A percentile compares a stretch with the other conserved stretches of the same genome.
Conservation (phyloP, 192 early-diverging fungal species). For the Funneliformis mosseae region DNA sequence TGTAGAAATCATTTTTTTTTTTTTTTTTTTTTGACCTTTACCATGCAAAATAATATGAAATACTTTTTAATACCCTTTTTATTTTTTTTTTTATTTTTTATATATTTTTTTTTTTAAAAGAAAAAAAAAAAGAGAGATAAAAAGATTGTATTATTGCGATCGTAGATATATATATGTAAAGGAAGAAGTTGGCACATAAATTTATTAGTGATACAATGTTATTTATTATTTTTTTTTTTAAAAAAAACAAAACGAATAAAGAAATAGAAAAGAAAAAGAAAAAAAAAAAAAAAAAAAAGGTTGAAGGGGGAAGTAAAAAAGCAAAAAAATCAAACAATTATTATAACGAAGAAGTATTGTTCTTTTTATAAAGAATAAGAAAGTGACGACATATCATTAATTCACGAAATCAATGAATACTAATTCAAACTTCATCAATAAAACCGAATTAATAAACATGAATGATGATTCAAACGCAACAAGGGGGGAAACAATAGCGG, state of each 20-base stretch:
- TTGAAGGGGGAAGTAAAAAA: too few species aligned
- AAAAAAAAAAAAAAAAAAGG: not conserved
- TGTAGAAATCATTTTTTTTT: not conserved
- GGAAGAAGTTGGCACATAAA: too few species aligned
- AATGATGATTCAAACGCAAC: not conserved
- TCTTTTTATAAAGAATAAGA: not conserved
- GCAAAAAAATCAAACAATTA: not conserved
- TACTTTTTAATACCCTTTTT: too few species aligned
- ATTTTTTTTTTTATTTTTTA: too few species aligned
- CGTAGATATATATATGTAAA: too few species aligned
- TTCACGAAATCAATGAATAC: not conserved
- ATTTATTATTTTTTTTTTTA: too few species aligned
- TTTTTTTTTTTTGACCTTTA: not conserved
- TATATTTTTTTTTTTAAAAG: too few species aligned
- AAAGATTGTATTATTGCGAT: too few species aligned
- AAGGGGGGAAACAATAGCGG: not conserved
- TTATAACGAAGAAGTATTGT: not conserved
- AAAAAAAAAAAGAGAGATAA: too few species aligned
- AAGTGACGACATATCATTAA: not conserved
- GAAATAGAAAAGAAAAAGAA: too few species aligned
- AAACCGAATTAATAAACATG: not conserved
- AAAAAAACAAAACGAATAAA: too few species aligned
- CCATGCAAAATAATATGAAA: not conserved
- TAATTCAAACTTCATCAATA: not conserved
- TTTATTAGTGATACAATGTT: too few species aligned